Conservation (phyloP, 2,329 filamentous ascomycete species). For the Emmonsiellopsis sp. region DNA sequence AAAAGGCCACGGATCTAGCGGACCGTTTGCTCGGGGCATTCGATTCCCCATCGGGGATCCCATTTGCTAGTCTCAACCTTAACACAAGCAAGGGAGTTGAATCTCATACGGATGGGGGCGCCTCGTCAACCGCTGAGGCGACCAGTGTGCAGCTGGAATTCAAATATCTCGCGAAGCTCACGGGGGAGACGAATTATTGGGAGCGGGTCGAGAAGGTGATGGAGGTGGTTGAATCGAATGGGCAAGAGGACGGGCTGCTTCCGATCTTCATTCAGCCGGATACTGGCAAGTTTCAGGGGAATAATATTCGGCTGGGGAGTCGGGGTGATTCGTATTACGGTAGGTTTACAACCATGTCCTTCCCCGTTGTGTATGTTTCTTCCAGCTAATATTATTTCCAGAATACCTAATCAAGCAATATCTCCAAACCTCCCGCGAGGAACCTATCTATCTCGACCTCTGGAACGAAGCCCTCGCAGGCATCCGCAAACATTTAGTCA, state of each 20-base stretch:
- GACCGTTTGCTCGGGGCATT: slow-evolving; percentile 82
- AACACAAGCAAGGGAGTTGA: slow-evolving; percentile 64
- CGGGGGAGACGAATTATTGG: slow-evolving; percentile 89
- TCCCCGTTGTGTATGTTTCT: not conserved
- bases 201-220: slow-evolving; percentile 85
- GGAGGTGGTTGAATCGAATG: slow-evolving; percentile 76
- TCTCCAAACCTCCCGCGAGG: slow-evolving; percentile 79
- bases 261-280: slow-evolving; percentile 84
- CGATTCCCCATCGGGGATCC: slow-evolving; percentile 75
- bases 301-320: slow-evolving; percentile 85
- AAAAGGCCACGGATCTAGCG: slow-evolving; percentile 88
- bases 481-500: slow-evolving; percentile 83
- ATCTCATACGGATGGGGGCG: slow-evolving; percentile 76
- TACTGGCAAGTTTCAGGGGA: slow-evolving; percentile 66
- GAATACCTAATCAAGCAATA: slow-evolving; percentile 99
- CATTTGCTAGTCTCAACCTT: slow-evolving; percentile 83
- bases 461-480: slow-evolving; percentile 81
- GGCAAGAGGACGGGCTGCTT: slow-evolving; percentile 68
- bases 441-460: slow-evolving; percentile 80
- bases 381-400: slow-evolving; percentile 11
- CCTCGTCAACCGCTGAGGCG: slow-evolving; percentile 88
- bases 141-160: slow-evolving; percentile 90
- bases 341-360: slow-evolving; percentile 14
- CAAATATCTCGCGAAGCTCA: slow-evolving; percentile 92
- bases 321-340: slow-evolving; percentile 93